Conservation (phyloP, 2,329 filamentous ascomycete genomes). For the Hypoxylon sp. region DNA sequence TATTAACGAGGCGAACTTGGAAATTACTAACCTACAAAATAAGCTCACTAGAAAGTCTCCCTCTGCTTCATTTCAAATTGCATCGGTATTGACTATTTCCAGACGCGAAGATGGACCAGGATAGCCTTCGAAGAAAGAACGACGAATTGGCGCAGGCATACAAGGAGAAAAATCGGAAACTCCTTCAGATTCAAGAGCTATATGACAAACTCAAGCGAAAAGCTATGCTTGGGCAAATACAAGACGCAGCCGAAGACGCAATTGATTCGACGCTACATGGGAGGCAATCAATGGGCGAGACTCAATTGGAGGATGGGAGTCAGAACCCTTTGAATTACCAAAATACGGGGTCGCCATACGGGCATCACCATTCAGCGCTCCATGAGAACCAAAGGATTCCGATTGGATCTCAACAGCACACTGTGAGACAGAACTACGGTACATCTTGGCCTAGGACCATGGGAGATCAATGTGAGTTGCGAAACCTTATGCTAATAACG, state of each 20-base stretch:
- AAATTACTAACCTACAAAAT: conserved; percentile 75
- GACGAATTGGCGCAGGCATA: conserved; percentile 76
- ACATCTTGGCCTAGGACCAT: conserved; percentile 37
- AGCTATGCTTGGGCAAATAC: conserved; percentile 67
- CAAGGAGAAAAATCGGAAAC: conserved; percentile 77
- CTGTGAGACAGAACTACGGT: conserved; percentile 4
- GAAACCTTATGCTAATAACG: background rate
- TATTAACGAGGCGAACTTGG: conserved; percentile 79
- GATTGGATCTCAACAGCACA: conserved; percentile 28
- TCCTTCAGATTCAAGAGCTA: conserved; percentile 75
- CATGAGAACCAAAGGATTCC: conserved; percentile 33
- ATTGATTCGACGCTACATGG: conserved; percentile 58
- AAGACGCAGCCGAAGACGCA: conserved; percentile 66
- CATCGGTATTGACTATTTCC: conserved; percentile 6
- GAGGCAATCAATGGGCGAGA: conserved; percentile 43
- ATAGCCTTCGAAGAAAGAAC: conserved; percentile 76
- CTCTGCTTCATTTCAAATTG: conserved; percentile 17
- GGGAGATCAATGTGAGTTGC: conserved; percentile 42
- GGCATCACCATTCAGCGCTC: conserved; percentile 20
- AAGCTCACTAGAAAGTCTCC: conserved; percentile 70
- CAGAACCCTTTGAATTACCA: conserved; percentile 33
- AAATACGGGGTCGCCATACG: conserved; percentile 32
- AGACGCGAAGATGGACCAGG: conserved; percentile 72
- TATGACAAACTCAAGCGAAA: conserved; percentile 72
- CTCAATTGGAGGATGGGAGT: conserved; percentile 18